These are phyloP conservation scores for Suhomyces wounanorum DNA, from an alignment of 1,139 yeast species.

Conservation along the genomic window DNA sequence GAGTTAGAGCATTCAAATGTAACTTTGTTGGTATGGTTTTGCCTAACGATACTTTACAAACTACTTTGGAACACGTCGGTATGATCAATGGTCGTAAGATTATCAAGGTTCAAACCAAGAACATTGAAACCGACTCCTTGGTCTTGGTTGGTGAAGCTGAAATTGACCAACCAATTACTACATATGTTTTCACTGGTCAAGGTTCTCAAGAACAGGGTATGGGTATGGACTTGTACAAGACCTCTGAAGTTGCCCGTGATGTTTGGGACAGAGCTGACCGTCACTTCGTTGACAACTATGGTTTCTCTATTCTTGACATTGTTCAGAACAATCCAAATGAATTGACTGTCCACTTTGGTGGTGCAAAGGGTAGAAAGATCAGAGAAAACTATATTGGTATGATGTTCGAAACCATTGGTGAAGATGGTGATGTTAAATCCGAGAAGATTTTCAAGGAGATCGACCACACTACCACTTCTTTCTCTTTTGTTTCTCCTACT, in stretches of 20 bases:
- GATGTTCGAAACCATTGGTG: constrained; percentile 96
- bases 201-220: constrained; percentile 99
- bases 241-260: constrained; percentile 87
- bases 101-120: constrained; percentile 85
- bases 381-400: constrained; percentile 92
- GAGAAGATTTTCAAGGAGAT: constrained; percentile 96
- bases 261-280: constrained; percentile 98
- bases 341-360: constrained; percentile 94
- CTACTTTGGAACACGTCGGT: constrained; percentile 92
- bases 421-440: constrained; percentile 78
- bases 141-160: constrained; percentile 96
- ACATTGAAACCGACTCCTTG: constrained; percentile 71
- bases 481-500: constrained; percentile 87
- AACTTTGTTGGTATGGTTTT: constrained; percentile 94
- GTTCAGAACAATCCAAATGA: constrained; percentile 96
- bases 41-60: constrained; percentile 88
- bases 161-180: constrained; percentile 95
- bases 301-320: constrained; percentile 94
- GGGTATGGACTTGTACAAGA: constrained; percentile 98
- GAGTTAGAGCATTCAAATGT: constrained; percentile 94
- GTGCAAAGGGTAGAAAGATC: constrained; percentile 93
- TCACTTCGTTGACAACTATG: constrained; percentile 91
- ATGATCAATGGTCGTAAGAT: constrained; percentile 99
- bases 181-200: constrained; percentile 98
- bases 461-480: constrained; percentile 76